These are phyloP conservation scores for Coemansia sp. DNA, from an alignment of 192 early-diverging fungal genomes.

Conservation along the genomic window DNA sequence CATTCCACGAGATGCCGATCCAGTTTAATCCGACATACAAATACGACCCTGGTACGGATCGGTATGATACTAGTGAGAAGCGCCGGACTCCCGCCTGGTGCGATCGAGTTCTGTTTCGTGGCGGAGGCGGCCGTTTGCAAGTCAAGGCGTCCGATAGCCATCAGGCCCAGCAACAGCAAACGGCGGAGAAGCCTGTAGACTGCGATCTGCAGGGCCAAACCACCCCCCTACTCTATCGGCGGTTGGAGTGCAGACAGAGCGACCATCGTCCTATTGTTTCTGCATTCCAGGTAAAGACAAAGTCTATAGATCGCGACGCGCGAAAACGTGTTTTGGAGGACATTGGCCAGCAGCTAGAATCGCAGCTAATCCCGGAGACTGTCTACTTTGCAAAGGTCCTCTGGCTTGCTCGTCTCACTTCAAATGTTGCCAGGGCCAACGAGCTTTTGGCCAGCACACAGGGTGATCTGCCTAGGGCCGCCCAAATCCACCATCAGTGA, in stretches of 20 bases:
- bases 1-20: constrained; percentile 77
- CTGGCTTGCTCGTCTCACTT: constrained; percentile 40
- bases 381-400: constrained; percentile 29
- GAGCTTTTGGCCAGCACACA: constrained; percentile 24
- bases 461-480: constrained; percentile 29
- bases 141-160: not conserved
- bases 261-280: constrained; percentile 88
- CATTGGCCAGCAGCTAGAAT: constrained; percentile 55
- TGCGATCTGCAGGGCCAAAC: constrained; percentile 31
- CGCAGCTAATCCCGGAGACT: constrained; percentile 48
- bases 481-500: constrained; percentile 8
- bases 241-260: constrained; percentile 71
- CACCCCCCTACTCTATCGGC: constrained; percentile 60
- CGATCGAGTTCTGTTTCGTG: constrained; percentile 82
- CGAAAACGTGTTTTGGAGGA: constrained; percentile 52
- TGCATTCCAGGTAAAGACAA: constrained; percentile 65
- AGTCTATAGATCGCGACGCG: constrained; percentile 60
- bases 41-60: constrained; percentile 82
- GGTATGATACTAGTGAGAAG: constrained; percentile 94
- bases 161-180: constrained; percentile 5
- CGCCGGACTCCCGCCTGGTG: constrained; percentile 94
- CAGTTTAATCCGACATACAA: constrained; percentile 97
- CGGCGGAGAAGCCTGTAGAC: constrained; percentile 5
- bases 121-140: constrained; percentile 22
- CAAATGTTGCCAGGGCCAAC: constrained; percentile 16